phyloP scores from a whole-genome alignment of 2,329 filamentous ascomycete genomes.

The Penicillium sp. region DNA sequence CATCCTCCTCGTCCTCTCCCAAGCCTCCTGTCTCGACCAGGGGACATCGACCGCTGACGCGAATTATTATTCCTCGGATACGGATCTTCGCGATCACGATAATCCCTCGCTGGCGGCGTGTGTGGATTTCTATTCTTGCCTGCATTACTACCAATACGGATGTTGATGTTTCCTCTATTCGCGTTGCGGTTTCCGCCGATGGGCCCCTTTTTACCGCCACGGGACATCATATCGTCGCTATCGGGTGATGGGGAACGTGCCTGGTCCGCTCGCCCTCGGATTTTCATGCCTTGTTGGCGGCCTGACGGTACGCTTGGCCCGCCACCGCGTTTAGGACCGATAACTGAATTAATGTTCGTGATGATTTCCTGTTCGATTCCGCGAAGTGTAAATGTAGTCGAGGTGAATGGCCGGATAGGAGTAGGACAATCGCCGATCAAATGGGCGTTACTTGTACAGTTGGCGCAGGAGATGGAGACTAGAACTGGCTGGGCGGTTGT shows the following conservation, averaged over 20 bases:
- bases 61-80: slow-evolving; percentile 23
- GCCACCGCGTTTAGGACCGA: slow-evolving; percentile 21
- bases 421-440: slow-evolving; percentile 51
- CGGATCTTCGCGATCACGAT: slow-evolving; percentile 37
- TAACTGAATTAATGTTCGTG: slow-evolving; percentile 43
- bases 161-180: slow-evolving; percentile 42
- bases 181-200: slow-evolving; percentile 31
- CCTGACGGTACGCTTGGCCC: slow-evolving; percentile 19
- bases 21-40: slow-evolving; percentile 29
- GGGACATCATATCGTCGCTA: slow-evolving; percentile 41
- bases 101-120: slow-evolving; percentile 21
- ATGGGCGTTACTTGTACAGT: slow-evolving; percentile 50
- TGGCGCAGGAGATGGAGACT: slow-evolving; percentile 51
- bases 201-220: slow-evolving; percentile 33
- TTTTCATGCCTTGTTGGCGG: slow-evolving; percentile 36
- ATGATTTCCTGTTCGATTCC: slow-evolving; percentile 43
- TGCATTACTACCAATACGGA: slow-evolving; percentile 40
- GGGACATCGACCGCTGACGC: slow-evolving; percentile 40
- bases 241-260: slow-evolving; percentile 35
- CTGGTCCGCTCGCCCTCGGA: slow-evolving; percentile 42
- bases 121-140: slow-evolving; percentile 33
- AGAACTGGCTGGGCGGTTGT: slow-evolving; percentile 35
- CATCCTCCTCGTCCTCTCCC: slow-evolving; percentile 29
- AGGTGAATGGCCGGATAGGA: slow-evolving; percentile 31
- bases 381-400: slow-evolving; percentile 47